Evolutionary conservation across 768 basidiomycete species (phyloP), one percentile per base, ranked within the genome.

Genomic region (Boletus reticuloceps): DNA sequence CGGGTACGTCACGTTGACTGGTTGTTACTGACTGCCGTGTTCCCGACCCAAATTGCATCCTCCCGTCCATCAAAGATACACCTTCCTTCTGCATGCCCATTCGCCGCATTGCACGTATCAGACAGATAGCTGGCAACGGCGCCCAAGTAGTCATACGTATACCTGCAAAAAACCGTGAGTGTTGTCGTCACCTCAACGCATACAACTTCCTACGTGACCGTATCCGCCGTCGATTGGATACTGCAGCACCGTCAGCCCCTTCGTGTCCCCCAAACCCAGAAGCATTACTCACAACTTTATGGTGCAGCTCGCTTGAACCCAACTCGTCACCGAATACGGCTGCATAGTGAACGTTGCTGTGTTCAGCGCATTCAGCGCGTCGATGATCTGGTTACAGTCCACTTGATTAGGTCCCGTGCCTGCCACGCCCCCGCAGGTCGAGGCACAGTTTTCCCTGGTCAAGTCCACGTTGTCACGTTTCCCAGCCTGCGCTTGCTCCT

Each of bases 41-140:
- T 59, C 47, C 48, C 39, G 9, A 50, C 25, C 47, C 47, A 45
- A 16, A 40, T 55, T 5, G 32, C 41, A 16, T 51, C 45, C 6
- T 60, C 48, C 12, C 29, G 40, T 32, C 58, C 47, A 32, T 60
- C 31, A 17, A 47, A 61, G 32, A 43, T 43, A 13, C 48, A 55
- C 13, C 16, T 55, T 40, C 53, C 58, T 6, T 50, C 19, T 20
- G 31, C 52, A 31, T 43, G 42, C 6, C 44, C 51, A 12, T 50
- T 38, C 17, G 37, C 40, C 6, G n/a, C 45, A 36, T 29, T 34
- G 22, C 40, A 48, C 1, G 31, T 27, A 27, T 27, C 14, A 13
- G 51, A 42, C 25, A 58, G 36, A 32, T 50, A 54, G 9, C 19
- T 20, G 12, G 52, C 22, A 12, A 46, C 38, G 1, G 12, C 6